phyloP scores from a whole-genome alignment of 257 asterid species.

The Vinca minor region DNA sequence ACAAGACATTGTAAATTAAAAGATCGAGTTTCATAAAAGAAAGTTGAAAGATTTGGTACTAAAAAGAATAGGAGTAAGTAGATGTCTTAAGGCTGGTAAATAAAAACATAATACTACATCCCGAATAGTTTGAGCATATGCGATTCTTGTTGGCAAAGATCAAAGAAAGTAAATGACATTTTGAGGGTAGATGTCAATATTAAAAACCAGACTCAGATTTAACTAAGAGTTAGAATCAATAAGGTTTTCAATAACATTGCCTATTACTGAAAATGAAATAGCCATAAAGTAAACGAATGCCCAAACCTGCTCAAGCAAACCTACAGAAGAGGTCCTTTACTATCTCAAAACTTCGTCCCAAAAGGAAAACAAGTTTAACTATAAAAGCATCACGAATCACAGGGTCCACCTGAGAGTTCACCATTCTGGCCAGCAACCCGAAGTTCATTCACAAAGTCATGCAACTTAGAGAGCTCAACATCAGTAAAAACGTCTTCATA shows the following conservation, averaged over 20 bases:
- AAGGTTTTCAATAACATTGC: neutral
- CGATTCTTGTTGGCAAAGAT: neutral
- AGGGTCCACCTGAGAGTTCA: constrained; percentile 96
- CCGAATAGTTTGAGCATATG: neutral
- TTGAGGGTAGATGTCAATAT: neutral
- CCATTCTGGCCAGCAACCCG: constrained; percentile 94
- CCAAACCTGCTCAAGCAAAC: constrained; percentile 69
- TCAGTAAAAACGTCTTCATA: constrained; percentile 72
- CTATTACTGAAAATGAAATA: constrained; percentile 12
- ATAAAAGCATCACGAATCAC: constrained; percentile 85
- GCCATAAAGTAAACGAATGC: constrained; percentile 35
- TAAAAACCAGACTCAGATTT: neutral
- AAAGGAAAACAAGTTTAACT: constrained; percentile 67
- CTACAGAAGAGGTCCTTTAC: constrained; percentile 65
- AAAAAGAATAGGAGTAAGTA: too few relatives aligned
- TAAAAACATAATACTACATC: neutral
- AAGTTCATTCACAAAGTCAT: constrained; percentile 72
- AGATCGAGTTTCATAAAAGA: neutral
- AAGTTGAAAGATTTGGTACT: neutral
- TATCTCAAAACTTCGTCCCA: constrained; percentile 71
- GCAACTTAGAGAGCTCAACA: constrained; percentile 71
- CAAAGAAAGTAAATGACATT: neutral
- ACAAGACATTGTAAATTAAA: neutral
- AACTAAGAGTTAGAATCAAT: neutral
- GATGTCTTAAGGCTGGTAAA: neutral